Conservation (phyloP, 106 monocot genomes). For the Dendrobium nobile region DNA sequence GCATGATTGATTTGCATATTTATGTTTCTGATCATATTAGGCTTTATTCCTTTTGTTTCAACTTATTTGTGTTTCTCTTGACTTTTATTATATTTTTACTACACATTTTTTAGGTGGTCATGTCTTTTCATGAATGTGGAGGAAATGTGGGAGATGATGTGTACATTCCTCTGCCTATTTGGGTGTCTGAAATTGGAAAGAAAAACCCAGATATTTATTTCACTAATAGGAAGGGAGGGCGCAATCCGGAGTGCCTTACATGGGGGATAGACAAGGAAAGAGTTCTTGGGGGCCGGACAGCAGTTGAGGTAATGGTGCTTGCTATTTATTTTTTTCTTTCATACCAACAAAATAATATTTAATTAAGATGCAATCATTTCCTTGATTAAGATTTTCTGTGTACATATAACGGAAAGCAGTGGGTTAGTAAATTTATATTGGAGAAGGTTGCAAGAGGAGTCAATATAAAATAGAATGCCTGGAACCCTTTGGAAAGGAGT, state of each 20-base stretch:
- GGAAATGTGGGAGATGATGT: slow-evolving; percentile 92
- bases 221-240: slow-evolving; percentile 68
- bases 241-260: slow-evolving; percentile 68
- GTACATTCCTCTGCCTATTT: slow-evolving; percentile 68
- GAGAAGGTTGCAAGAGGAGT: background rate
- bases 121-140: slow-evolving; percentile 99
- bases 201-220: slow-evolving; percentile 87
- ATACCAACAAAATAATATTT: background rate
- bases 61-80: background rate
- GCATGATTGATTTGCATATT: background rate
- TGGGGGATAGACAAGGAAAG: slow-evolving; percentile 97
- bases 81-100: background rate
- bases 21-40: too few relatives aligned
- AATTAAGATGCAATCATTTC: background rate
- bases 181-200: slow-evolving; percentile 80
- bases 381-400: background rate
- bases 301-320: slow-evolving; percentile 65
- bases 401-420: background rate
- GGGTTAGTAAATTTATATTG: background rate
- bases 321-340: background rate
- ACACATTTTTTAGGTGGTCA: slow-evolving; percentile 55
- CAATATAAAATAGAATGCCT: background rate
- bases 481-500: background rate
- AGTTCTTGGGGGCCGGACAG: slow-evolving; percentile 78
- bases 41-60: background rate